These are phyloP conservation scores for Candida insectorum DNA, from an alignment of 805 yeast genomes.

Conservation along the genomic window DNA sequence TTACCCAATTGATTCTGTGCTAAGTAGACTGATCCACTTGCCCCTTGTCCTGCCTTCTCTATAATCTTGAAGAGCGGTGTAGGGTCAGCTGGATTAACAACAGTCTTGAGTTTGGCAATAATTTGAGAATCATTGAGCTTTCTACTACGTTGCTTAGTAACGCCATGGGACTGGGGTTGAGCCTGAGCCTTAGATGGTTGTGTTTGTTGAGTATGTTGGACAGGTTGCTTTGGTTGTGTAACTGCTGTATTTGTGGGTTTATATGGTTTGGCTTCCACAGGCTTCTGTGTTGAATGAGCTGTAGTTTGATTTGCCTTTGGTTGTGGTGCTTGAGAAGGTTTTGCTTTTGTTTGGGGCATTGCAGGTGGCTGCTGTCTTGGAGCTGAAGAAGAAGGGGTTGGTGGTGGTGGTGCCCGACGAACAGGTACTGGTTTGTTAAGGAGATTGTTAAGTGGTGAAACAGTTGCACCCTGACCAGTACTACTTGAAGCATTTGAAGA, in stretches of 20 bases:
- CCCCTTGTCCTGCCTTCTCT: conserved; percentile 95
- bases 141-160: conserved; percentile 31
- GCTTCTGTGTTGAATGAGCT: not conserved
- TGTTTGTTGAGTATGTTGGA: not conserved
- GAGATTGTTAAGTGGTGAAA: conserved; percentile 34
- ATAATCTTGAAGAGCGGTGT: conserved; percentile 70
- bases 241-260: not conserved
- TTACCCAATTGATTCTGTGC: conserved; percentile 64
- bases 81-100: conserved; percentile 86
- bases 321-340: conserved; percentile 5
- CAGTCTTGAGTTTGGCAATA: conserved; percentile 74
- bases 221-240: not conserved
- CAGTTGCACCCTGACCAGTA: conserved; percentile 9
- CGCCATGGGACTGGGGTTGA: not conserved
- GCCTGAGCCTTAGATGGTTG: not conserved
- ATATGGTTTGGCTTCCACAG: not conserved
- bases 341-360: conserved; percentile 16
- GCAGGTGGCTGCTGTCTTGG: conserved; percentile 32
- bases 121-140: conserved; percentile 81
- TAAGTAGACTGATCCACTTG: conserved; percentile 90
- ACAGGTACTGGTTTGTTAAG: conserved; percentile 39
- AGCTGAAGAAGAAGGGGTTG: conserved; percentile 20
- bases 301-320: not conserved
- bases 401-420: conserved; percentile 59
- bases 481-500: not conserved